Conservation (phyloP, 225 moss, liverwort and hornwort genomes). For the Straminergon stramineum region DNA sequence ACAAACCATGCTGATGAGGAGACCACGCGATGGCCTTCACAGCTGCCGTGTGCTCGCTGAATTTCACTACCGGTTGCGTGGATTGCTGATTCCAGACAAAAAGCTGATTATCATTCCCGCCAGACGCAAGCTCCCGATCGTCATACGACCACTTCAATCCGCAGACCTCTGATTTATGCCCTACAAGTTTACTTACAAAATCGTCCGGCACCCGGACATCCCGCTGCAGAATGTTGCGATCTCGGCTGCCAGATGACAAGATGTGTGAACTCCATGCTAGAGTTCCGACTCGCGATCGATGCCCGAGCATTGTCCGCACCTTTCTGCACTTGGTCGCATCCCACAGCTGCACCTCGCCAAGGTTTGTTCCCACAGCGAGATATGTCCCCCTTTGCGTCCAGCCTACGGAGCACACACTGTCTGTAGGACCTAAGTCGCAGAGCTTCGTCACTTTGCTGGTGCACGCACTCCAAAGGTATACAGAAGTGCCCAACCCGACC, state of each 20-base stretch:
- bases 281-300: slow-evolving; percentile 85
- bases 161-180: slow-evolving; percentile 97
- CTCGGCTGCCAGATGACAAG: slow-evolving; percentile 89
- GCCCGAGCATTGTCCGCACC: slow-evolving; percentile 83
- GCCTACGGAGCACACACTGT: slow-evolving; percentile 88
- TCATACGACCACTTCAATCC: slow-evolving; percentile 98
- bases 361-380: slow-evolving; percentile 88
- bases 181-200: slow-evolving; percentile 77
- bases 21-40: slow-evolving; percentile 99
- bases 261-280: slow-evolving; percentile 93
- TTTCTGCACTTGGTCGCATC: slow-evolving; percentile 81
- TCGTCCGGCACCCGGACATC: slow-evolving; percentile 85
- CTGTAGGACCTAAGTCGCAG: slow-evolving; percentile 78
- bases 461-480: slow-evolving; percentile 96
- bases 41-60: slow-evolving; percentile 98
- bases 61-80: slow-evolving; percentile 86
- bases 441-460: slow-evolving; percentile 98
- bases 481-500: slow-evolving; percentile 91
- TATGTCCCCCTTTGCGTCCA: slow-evolving; percentile 96
- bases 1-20: slow-evolving; percentile 86
- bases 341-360: slow-evolving; percentile 98
- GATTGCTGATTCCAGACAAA: slow-evolving; percentile 97
- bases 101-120: slow-evolving; percentile 97
- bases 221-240: slow-evolving; percentile 84
- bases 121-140: slow-evolving; percentile 94